These are phyloP conservation scores for Kwoniella botswanensis DNA, from an alignment of 768 basidiomycete species.

Conservation along the genomic window DNA sequence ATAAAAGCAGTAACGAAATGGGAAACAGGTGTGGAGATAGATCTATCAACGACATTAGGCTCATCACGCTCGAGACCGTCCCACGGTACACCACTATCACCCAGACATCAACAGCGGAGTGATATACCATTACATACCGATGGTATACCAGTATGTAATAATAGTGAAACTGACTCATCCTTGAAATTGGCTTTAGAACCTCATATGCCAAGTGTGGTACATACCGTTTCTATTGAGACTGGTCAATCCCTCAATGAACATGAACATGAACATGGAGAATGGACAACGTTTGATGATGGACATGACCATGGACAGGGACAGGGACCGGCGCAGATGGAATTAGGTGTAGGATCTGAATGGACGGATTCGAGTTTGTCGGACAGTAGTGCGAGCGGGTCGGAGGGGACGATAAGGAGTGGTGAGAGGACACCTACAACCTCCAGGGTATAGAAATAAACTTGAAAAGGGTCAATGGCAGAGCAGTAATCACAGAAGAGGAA, in stretches of 20 bases:
- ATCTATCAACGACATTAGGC: constrained; percentile 53
- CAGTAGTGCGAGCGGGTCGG: neutral
- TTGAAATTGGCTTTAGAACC: constrained; percentile 23
- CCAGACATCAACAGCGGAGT: neutral
- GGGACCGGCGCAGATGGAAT: neutral
- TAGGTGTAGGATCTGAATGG: constrained; percentile 2
- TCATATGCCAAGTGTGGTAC: constrained; percentile 21
- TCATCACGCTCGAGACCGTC: constrained; percentile 31
- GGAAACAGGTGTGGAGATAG: constrained; percentile 60
- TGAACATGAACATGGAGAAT: constrained; percentile 3
- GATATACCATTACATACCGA: neutral
- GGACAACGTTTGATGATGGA: neutral
- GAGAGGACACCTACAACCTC: constrained; percentile 1
- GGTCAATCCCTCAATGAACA: neutral
- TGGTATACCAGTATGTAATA: neutral
- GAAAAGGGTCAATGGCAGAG: no score
- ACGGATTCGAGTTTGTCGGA: neutral
- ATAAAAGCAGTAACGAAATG: constrained; percentile 59
- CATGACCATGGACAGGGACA: neutral
- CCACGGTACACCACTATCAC: neutral
- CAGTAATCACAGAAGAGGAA: no score
- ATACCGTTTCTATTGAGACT: constrained; percentile 19
- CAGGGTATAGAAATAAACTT: neutral
- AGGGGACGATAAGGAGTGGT: constrained; percentile 5
- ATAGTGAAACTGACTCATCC: constrained; percentile 15